These are phyloP conservation scores for Fusarium brevicatenulatum DNA, from an alignment of 2,329 filamentous ascomycete genomes.

Conservation along the genomic window DNA sequence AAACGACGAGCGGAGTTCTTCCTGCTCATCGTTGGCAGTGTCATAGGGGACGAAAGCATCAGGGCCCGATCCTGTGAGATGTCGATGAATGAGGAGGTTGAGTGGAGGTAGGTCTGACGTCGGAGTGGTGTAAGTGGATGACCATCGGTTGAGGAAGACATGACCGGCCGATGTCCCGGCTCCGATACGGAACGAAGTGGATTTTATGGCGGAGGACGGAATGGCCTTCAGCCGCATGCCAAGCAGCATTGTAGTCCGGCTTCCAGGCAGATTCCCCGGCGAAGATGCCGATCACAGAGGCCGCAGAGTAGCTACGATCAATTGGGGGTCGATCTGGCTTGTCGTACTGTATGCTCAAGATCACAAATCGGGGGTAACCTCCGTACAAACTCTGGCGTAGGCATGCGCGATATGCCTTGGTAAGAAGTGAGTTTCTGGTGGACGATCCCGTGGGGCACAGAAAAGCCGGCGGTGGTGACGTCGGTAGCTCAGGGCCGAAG, in stretches of 20 bases:
- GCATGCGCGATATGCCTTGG: slow-evolving; percentile 7
- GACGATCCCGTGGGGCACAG: slow-evolving; percentile 27
- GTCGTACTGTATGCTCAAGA: slow-evolving; percentile 1
- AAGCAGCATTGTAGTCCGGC: slow-evolving; percentile 11
- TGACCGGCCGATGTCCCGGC: slow-evolving; percentile 7
- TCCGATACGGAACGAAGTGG: slow-evolving; percentile 27
- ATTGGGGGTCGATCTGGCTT: slow-evolving; percentile 8
- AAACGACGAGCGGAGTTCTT: slow-evolving; percentile 48
- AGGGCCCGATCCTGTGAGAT: slow-evolving; percentile 40
- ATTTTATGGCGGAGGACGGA: slow-evolving; percentile 15
- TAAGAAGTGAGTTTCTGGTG: slow-evolving; percentile 26
- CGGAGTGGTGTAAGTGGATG: slow-evolving; percentile 9
- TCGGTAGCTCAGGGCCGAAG: slow-evolving; percentile 27
- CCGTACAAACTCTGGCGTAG: background rate
- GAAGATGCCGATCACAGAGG: background rate
- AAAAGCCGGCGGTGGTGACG: slow-evolving; percentile 21
- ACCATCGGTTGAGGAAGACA: slow-evolving; percentile 6
- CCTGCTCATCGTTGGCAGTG: slow-evolving; percentile 47
- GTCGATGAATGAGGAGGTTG: slow-evolving; percentile 46
- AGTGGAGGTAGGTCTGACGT: slow-evolving; percentile 15
- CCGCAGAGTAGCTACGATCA: background rate
- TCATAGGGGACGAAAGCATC: slow-evolving; percentile 47
- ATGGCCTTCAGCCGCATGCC: slow-evolving; percentile 13
- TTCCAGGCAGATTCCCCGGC: background rate
- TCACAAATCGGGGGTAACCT: slow-evolving; percentile 12